Conservation (phyloP, 805 yeast species). For the Kodamaea leandrae region DNA sequence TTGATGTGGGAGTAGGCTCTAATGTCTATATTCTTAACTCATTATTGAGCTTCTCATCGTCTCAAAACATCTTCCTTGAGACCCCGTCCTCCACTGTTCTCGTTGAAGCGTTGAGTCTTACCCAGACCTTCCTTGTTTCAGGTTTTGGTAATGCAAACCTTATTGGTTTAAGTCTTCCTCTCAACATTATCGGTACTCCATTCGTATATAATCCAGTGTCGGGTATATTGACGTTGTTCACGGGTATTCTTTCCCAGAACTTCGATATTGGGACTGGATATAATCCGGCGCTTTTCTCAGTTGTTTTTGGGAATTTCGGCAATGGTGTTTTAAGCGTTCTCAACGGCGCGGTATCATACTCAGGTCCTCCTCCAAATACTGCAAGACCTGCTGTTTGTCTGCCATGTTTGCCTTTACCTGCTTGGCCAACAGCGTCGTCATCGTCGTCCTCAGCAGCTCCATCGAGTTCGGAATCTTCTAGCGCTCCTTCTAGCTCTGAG, state of each 20-base stretch:
- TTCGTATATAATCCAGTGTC: conserved; percentile 10
- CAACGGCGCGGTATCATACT: conserved; percentile 12
- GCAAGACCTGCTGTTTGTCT: conserved; percentile 4
- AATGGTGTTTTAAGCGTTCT: conserved; percentile 4
- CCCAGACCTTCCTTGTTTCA: conserved; percentile 22
- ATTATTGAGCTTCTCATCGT: conserved; percentile 6
- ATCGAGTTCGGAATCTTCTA: not conserved
- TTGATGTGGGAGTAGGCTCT: conserved; percentile 17
- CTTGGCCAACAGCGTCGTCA: not conserved
- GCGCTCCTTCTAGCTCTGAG: not conserved
- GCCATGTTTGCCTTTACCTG: conserved; percentile 6
- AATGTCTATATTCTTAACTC: conserved; percentile 12
- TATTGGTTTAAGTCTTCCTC: conserved; percentile 21
- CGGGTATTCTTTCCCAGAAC: conserved; percentile 7
- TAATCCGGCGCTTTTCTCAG: conserved; percentile 3
- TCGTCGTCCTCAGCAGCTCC: not conserved
- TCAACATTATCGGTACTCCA: conserved; percentile 6
- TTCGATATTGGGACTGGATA: conserved; percentile 15
- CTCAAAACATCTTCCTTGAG: conserved; percentile 14
- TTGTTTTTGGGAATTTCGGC: conserved; percentile 8
- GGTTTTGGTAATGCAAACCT: conserved; percentile 30
- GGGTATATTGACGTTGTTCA: conserved; percentile 22
- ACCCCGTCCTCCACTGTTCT: conserved; percentile 10
- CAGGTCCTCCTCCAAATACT: conserved; percentile 5
- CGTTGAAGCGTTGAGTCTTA: conserved; percentile 18